phyloP scores from a whole-genome alignment of 306 rosid species.

The Vigna hirtella region DNA sequence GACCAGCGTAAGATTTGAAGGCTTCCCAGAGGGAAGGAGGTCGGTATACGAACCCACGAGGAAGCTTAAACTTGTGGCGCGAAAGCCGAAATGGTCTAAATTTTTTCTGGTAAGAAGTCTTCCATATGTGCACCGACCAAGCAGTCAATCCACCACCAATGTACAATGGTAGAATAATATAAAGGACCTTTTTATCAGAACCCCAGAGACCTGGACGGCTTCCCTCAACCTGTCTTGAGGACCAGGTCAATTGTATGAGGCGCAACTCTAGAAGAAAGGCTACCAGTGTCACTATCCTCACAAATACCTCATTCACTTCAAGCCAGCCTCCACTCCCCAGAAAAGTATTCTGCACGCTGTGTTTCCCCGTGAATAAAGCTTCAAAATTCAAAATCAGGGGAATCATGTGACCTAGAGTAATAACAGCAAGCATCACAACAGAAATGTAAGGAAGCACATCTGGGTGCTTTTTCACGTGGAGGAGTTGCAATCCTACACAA shows the following conservation, averaged over 20 bases:
- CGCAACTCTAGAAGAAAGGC: constrained; percentile 80
- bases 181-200: constrained; percentile 72
- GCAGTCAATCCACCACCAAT: constrained; percentile 62
- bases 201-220: constrained; percentile 57
- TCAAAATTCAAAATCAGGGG: constrained; percentile 83
- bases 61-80: constrained; percentile 47
- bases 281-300: constrained; percentile 80
- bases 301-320: constrained; percentile 77
- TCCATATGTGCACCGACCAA: constrained; percentile 62
- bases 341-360: constrained; percentile 57
- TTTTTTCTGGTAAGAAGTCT: constrained; percentile 46
- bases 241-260: constrained; percentile 82
- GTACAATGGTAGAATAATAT: constrained; percentile 68
- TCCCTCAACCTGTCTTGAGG: constrained; percentile 66
- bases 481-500: constrained; percentile 83
- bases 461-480: constrained; percentile 68
- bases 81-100: constrained; percentile 49
- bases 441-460: constrained; percentile 73
- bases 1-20: constrained; percentile 72
- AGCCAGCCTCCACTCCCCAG: constrained; percentile 85
- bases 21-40: constrained; percentile 68
- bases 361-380: constrained; percentile 67
- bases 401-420: constrained; percentile 80
- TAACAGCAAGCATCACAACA: constrained; percentile 68
- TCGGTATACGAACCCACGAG: constrained; percentile 40